These are phyloP conservation scores for Eimeria falciformis DNA, from an alignment of 169 alveolate genomes.

Conservation along the genomic window DNA sequence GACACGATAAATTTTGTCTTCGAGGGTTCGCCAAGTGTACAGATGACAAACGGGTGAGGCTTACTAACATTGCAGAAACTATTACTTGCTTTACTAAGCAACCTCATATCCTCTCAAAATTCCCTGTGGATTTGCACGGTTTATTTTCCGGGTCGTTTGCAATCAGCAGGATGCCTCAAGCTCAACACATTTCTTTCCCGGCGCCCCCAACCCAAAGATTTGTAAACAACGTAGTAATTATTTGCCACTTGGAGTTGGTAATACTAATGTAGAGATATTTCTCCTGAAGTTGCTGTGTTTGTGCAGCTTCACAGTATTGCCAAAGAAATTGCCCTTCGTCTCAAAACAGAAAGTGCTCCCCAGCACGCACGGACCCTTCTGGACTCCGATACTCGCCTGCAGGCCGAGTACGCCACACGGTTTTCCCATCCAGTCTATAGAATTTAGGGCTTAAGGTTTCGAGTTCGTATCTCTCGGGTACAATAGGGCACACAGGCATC, in stretches of 20 bases:
- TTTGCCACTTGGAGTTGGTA: neutral
- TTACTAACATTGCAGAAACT: too few species aligned
- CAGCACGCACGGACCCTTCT: conserved; percentile 67
- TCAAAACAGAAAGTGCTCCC: conserved; percentile 53
- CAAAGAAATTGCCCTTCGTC: conserved; percentile 57
- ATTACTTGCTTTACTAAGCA: neutral
- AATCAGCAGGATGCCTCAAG: too few species aligned
- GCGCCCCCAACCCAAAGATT: too few species aligned
- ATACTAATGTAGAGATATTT: neutral
- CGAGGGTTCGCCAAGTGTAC: conserved; percentile 67
- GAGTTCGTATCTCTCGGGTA: too few species aligned
- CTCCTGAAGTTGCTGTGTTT: neutral
- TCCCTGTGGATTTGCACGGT: too few species aligned
- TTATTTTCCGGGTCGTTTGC: too few species aligned
- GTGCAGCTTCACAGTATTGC: conserved; percentile 64
- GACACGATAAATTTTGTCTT: conserved; percentile 70
- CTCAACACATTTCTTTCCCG: neutral
- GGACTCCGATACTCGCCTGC: conserved; percentile 53
- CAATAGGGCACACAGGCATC: too few species aligned
- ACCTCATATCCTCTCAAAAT: too few species aligned
- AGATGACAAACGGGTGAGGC: conserved; percentile 71
- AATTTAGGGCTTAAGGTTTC: too few species aligned
- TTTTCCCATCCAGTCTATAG: too few species aligned
- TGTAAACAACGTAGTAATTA: too few species aligned
- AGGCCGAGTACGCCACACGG: conserved; percentile 14